Conservation (phyloP, 495 filamentous ascomycete species). For the Penicillium steckii region DNA sequence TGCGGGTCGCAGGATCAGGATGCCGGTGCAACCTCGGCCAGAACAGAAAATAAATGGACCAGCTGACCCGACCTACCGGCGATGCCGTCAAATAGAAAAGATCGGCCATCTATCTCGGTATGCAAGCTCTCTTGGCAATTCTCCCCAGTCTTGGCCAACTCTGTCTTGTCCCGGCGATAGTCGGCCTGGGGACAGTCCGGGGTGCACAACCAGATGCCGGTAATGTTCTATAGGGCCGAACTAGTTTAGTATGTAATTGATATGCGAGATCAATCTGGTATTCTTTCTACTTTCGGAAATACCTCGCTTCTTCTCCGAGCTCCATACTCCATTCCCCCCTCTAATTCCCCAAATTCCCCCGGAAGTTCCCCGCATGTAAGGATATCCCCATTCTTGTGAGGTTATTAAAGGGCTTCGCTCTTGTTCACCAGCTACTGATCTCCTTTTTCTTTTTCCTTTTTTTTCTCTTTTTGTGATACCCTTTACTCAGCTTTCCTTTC, state of each 20-base stretch:
- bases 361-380: constrained; percentile 13
- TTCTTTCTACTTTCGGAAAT: background rate
- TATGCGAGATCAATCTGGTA: background rate
- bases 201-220: background rate
- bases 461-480: background rate
- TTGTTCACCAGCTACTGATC: background rate
- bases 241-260: no score
- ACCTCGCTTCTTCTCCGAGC: background rate
- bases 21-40: background rate
- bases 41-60: background rate
- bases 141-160: constrained; percentile 15
- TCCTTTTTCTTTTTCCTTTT: background rate
- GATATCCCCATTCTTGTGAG: background rate
- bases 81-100: constrained; percentile 17
- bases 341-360: no score
- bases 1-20: background rate
- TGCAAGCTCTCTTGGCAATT: constrained; percentile 28
- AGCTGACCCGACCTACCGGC: constrained; percentile 7
- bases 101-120: constrained; percentile 5
- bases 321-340: background rate
- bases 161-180: constrained; percentile 11
- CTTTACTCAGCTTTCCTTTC: background rate
- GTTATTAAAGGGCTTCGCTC: constrained; percentile 12
- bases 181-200: constrained; percentile 8
- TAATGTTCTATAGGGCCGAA: background rate